Base-by-base conservation (phyloP, 331 rosid species). In the Stylosanthes scabra region DNA sequence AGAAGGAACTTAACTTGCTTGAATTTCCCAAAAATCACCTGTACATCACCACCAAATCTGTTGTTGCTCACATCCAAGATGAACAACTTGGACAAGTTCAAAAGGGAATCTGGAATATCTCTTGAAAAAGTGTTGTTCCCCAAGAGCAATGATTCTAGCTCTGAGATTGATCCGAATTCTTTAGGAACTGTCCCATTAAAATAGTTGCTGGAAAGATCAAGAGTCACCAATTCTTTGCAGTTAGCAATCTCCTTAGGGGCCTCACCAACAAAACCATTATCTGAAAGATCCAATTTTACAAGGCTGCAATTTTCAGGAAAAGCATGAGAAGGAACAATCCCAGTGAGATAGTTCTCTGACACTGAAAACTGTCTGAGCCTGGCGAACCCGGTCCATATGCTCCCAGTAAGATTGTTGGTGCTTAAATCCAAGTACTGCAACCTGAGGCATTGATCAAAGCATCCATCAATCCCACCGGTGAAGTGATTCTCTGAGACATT, bases 21-120 rank as follows among this genome's bases (percentile, higher is more conserved):
- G 69, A 93, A 86, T 66, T 74, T 82, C 59, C 98, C 98, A 15
- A 93, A 88, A 73, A 81, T 89, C 7, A 66, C 52, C 25, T 93
- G 98, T 78, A 93, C 67, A 1, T 91, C 81, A 1, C 90, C 93
- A 46, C 87, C 52, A 64, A 93, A 93, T 0, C 63, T 5, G 78
- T 89, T 93, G 70, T 84, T 86, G 79, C 93, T 91, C 81, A 93
- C 72, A 84, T 93, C 98, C 92, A 93, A 87, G 81, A 91, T 83
- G 28, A 54, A 71, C 79, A 93, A 78, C 6, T 82, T 82, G 57
- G 4, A 80, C 89, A 91, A 81, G 58, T 61, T 72, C 87, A 78
- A 79, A 63, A 93, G 93, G 44, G 89, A 27, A 39, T 82, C 81
- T 0, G 98, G 97, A 65, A 93, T 78, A 3, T 82, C 88, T 8